phyloP scores from a whole-genome alignment of 495 filamentous ascomycete species.

The Lichina pygmaea region DNA sequence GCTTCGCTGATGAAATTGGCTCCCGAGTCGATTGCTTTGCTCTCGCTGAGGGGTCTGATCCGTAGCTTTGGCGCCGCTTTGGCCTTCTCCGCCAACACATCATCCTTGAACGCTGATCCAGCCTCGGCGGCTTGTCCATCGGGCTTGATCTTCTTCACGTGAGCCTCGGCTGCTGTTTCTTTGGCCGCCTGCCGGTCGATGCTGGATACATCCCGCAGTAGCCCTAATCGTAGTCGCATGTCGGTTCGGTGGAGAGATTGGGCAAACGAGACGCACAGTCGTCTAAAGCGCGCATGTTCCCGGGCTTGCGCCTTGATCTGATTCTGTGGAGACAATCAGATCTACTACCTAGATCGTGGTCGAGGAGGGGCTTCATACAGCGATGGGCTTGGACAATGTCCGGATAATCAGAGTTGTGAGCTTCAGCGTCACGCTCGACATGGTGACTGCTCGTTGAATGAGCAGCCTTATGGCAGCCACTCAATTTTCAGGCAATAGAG shows the following conservation, averaged over 20 bases:
- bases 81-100: conserved; percentile 11
- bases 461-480: no score
- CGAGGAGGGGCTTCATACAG: conserved; percentile 16
- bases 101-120: conserved; percentile 13
- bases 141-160: conserved; percentile 14
- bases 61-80: conserved; percentile 18
- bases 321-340: conserved; percentile 29
- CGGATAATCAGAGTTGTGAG: conserved; percentile 38
- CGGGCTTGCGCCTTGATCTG: conserved; percentile 82
- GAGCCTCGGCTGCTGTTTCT: conserved; percentile 17
- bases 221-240: conserved; percentile 70
- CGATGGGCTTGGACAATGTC: conserved; percentile 47
- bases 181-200: conserved; percentile 17
- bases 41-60: conserved; percentile 61
- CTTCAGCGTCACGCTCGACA: conserved; percentile 40
- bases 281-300: conserved; percentile 77
- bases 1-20: conserved; percentile 82
- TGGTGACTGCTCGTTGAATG: conserved; percentile 5
- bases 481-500: no score
- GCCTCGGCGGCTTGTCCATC: conserved; percentile 22
- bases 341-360: background rate
- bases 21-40: conserved; percentile 84
- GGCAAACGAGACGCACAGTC: conserved; percentile 43
- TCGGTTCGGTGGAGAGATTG: conserved; percentile 77
- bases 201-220: conserved; percentile 51